These are phyloP conservation scores for Hericium alpestre DNA, from an alignment of 768 basidiomycete genomes.

Conservation along the genomic window DNA sequence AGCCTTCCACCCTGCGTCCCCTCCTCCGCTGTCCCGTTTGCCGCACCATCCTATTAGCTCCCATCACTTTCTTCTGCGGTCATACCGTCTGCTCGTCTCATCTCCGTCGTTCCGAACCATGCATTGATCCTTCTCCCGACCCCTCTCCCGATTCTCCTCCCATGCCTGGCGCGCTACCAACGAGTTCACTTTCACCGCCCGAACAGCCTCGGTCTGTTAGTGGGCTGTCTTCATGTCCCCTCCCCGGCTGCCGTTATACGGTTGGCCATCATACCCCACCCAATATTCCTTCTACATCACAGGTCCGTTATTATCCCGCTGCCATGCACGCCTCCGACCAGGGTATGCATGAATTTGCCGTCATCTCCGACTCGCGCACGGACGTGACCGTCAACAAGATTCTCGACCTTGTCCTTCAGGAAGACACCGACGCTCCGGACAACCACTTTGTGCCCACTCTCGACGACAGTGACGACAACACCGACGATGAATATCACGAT, in stretches of 20 bases:
- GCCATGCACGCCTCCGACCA: slow-evolving; percentile 1
- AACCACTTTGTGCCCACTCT: not conserved
- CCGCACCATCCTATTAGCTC: slow-evolving; percentile 27
- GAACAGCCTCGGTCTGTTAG: not conserved
- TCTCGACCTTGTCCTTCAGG: slow-evolving; percentile 16
- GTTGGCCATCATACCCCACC: slow-evolving; percentile 17
- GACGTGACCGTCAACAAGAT: slow-evolving; percentile 56
- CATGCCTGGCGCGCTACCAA: slow-evolving; percentile 11
- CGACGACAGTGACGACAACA: not conserved
- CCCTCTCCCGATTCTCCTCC: slow-evolving; percentile 5
- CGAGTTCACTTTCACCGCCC: not conserved
- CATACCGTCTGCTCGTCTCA: slow-evolving; percentile 62
- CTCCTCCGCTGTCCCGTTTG: slow-evolving; percentile 51
- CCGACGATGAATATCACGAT: not conserved
- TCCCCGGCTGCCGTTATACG: slow-evolving; percentile 24
- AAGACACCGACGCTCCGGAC: not conserved
- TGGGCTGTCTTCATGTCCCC: slow-evolving; percentile 20
- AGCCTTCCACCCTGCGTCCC: slow-evolving; percentile 18
- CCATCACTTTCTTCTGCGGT: slow-evolving; percentile 65
- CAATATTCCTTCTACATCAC: slow-evolving; percentile 32
- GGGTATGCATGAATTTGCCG: slow-evolving; percentile 5
- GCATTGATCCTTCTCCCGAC: slow-evolving; percentile 4
- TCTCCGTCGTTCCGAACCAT: slow-evolving; percentile 8
- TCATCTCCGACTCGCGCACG: slow-evolving; percentile 14
- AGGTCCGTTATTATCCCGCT: slow-evolving; percentile 25